Evolutionary conservation across 805 yeast species (phyloP), one percentile per base, ranked within the genome.

Genomic region (Candida odintsovae): DNA sequence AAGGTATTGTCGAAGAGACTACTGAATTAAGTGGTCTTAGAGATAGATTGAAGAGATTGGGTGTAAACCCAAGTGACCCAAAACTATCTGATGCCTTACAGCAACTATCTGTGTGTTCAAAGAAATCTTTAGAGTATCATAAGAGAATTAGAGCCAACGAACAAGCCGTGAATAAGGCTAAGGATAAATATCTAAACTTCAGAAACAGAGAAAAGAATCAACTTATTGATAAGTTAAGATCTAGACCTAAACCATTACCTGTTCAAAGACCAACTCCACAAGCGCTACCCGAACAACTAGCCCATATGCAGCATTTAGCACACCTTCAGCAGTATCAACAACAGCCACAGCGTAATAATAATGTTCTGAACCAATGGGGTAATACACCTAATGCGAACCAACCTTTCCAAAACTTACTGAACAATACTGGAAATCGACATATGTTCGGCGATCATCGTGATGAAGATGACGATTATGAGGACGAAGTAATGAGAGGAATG

Each of bases 11-110:
- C n/a, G 11, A 10, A 3, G 21, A 29, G 19, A 23, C 41, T 13
- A 29, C 21, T 21, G 28, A 15, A 4, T 18, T 45, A 10, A 38
- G 23, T n/a, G 15, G 15, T 4, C 33, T 31, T 22, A 47, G 44
- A 25, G 47, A 47, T 4, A 41, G 25, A 41, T 16, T 47, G 4
- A 35, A 29, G 20, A 47, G 31, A 35, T 25, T 47, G 21, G 53
- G 53, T 10, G 20, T 49, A 10, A 8, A 26, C 2, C 21, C 28
- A 7, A 19, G 25, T 15, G 48, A 43, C 28, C 26, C 18, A 19
- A 38, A 41, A 10, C 21, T 50, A 20, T n/a, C 19, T n/a, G 33
- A 35, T 8, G 16, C 45, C 6, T 20, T 44, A 8, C 31, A 40
- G 12, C 33, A 19, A 11, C 33, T 50, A 15, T 38, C 38, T 6